These are phyloP conservation scores for Triglochin maritima DNA, from an alignment of 106 monocot genomes.

Conservation along the genomic window DNA sequence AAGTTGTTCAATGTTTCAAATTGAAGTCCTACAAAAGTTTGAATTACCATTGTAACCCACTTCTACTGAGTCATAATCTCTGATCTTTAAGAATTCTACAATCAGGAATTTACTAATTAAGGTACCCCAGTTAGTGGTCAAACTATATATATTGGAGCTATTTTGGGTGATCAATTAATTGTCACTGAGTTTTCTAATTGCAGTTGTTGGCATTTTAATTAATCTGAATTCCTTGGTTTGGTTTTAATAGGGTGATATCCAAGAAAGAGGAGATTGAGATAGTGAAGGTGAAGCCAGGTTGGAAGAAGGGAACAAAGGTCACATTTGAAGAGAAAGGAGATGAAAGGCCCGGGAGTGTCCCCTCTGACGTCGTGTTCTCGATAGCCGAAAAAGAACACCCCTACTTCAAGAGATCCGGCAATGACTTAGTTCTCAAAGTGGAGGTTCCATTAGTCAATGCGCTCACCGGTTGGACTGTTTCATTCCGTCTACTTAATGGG, in stretches of 20 bases:
- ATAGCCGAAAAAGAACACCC: conserved; percentile 59
- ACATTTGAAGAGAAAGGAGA: conserved; percentile 53
- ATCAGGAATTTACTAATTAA: no score
- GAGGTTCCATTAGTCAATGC: conserved; percentile 59
- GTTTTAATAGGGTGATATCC: conserved; percentile 21
- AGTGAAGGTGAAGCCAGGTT: conserved; percentile 59
- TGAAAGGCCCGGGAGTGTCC: conserved; percentile 37
- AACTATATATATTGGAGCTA: no score
- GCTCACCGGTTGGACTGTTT: conserved; percentile 60
- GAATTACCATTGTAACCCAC: no score
- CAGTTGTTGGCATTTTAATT: no score
- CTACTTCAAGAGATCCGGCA: conserved; percentile 47
- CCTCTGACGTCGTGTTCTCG: conserved; percentile 43
- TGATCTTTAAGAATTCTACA: no score
- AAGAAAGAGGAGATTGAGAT: conserved; percentile 42
- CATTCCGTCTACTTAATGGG: conserved; percentile 39
- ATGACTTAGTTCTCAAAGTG: conserved; percentile 52
- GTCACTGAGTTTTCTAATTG: no score
- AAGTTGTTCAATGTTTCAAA: no score
- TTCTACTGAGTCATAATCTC: no score
- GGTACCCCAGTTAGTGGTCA: no score
- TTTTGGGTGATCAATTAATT: no score
- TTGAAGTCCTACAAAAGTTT: no score
- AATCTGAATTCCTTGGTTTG: background rate
- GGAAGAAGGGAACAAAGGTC: conserved; percentile 61